A percentile compares a stretch with the other conserved stretches of the same genome.
Evolutionary conservation across 495 filamentous ascomycete species (phyloP).

Genomic region (Aspergillus baeticus): DNA sequence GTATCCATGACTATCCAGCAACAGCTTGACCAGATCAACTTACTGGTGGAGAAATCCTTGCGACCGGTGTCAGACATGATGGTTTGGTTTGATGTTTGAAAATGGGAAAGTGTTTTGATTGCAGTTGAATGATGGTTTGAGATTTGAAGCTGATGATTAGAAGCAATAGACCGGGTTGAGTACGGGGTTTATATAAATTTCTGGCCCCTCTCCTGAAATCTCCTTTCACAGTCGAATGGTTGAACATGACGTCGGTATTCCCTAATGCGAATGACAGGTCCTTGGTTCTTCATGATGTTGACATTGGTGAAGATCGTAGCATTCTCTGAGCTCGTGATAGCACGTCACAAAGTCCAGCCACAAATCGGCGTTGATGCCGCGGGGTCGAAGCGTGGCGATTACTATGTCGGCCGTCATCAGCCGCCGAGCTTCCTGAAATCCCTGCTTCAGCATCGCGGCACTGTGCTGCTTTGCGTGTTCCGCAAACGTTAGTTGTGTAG

Average conservation of each 20-base stretch:
- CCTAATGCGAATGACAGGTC: not conserved
- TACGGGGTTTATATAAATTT: constrained; percentile 20
- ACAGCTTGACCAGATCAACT: constrained; percentile 21
- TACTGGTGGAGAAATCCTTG: constrained; percentile 64
- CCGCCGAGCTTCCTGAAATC: not conserved
- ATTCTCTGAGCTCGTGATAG: not conserved
- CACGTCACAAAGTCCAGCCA: not conserved
- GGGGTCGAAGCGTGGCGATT: not conserved
- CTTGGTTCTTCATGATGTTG: not conserved
- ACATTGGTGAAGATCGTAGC: not conserved
- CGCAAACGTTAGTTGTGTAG: too few relatives aligned
- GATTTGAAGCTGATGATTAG: constrained; percentile 1
- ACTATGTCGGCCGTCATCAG: not conserved
- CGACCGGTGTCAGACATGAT: constrained; percentile 69
- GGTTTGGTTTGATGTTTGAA: constrained; percentile 21
- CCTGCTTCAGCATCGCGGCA: not conserved
- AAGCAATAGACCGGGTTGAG: not conserved
- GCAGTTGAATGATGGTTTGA: constrained; percentile 3
- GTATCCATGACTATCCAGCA: not conserved
- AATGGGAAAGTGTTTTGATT: constrained; percentile 12
- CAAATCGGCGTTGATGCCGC: constrained; percentile 7
- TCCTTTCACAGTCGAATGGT: not conserved
- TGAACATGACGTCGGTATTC: constrained; percentile 3
- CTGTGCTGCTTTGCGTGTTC: too few relatives aligned
- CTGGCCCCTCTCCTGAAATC: not conserved